Percentiles rank a stretch among this genome's conserved stretches.
phyloP scores from a whole-genome alignment of 2,329 filamentous ascomycete species.

The Cryphonectria radicalis region DNA sequence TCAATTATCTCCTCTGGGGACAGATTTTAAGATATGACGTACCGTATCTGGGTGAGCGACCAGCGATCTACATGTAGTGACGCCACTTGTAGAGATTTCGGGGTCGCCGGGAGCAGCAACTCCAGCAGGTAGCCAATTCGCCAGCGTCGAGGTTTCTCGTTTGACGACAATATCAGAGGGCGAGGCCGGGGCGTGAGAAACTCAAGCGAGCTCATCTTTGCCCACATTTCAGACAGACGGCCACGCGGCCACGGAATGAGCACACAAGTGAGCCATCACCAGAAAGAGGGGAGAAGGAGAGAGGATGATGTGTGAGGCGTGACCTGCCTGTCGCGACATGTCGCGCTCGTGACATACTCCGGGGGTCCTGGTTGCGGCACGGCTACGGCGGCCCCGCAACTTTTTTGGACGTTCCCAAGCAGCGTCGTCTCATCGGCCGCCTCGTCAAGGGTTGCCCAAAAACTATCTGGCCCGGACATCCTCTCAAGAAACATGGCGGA shows the following conservation, averaged over 20 bases:
- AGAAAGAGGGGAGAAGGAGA: background rate
- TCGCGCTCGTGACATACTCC: background rate
- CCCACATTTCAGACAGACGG: background rate
- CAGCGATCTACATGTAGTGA: background rate
- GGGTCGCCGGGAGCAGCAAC: constrained; percentile 5
- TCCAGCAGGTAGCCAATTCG: background rate
- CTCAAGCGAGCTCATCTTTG: background rate
- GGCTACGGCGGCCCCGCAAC: background rate
- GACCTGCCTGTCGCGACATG: background rate
- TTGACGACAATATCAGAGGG: background rate
- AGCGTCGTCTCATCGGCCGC: constrained; percentile 9
- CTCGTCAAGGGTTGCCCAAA: constrained; percentile 6
- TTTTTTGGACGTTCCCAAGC: background rate
- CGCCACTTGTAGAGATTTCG: constrained; percentile 1
- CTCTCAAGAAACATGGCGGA: constrained; percentile 1
- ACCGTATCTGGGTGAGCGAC: background rate
- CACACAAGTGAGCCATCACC: background rate
- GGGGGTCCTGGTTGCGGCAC: background rate
- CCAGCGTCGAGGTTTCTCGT: background rate
- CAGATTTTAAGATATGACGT: background rate
- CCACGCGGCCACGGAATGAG: background rate
- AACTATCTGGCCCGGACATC: background rate
- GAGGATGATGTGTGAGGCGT: background rate
- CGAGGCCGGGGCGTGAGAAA: background rate
- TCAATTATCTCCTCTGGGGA: background rate